Evolutionary conservation across 148 eudicot genomes (phyloP).

Genomic region (Vaccinium macrocarpon): DNA sequence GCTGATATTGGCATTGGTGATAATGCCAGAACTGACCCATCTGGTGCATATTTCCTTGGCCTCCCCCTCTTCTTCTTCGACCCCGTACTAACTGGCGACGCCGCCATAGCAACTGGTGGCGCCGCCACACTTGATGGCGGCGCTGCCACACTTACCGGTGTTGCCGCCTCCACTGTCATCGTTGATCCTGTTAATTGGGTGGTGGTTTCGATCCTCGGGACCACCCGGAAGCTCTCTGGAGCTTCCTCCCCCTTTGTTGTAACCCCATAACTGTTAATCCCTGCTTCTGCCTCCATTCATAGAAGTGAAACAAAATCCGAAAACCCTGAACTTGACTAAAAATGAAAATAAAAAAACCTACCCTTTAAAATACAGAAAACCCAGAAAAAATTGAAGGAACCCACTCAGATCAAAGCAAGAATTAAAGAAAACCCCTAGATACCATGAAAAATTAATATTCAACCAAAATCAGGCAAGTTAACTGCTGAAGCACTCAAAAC

Average conservation of each 20-base stretch:
- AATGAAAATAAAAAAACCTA: constrained; percentile 23
- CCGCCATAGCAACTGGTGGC: constrained; percentile 24
- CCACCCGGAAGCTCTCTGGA: constrained; percentile 36
- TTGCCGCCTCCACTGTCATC: constrained; percentile 28
- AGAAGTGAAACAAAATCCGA: constrained; percentile 10
- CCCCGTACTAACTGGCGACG: constrained; percentile 35
- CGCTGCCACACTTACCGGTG: constrained; percentile 33
- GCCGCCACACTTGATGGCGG: constrained; percentile 23
- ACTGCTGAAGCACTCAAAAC: constrained; percentile 7
- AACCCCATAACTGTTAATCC: constrained; percentile 40
- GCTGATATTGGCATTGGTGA: constrained; percentile 96
- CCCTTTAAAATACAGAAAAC: constrained; percentile 1
- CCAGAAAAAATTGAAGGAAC: constrained; percentile 11
- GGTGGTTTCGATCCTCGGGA: constrained; percentile 43
- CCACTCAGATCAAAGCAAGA: constrained; percentile 2
- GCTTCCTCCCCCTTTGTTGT: constrained; percentile 46
- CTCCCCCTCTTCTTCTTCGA: constrained; percentile 76
- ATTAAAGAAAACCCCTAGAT: neutral
- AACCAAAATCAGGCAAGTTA: too few relatives aligned
- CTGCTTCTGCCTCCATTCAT: constrained; percentile 70
- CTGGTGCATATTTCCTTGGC: constrained; percentile 82
- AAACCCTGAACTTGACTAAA: constrained; percentile 31
- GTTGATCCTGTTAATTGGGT: constrained; percentile 39
- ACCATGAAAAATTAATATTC: too few relatives aligned
- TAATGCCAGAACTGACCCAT: constrained; percentile 56